phyloP scores from a whole-genome alignment of 345 rosid species.

The Citrus sinensis region DVS_A1.0 CM039162.1:14510001-14510500 shows the following conservation, averaged over 20 bases:
- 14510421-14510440: too few species aligned
- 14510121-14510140: not conserved
- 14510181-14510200: not conserved
- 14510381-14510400: not conserved
- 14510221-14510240: not conserved
- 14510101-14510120: not conserved
- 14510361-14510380: not conserved
- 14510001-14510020: not conserved
- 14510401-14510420: not conserved
- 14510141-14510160: not conserved
- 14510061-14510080: not conserved
- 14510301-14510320: not conserved
- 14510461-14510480: not conserved
- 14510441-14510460: too few species aligned
- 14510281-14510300: not conserved
- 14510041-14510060: conserved; percentile 19
- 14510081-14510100: conserved; percentile 1
- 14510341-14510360: not conserved
- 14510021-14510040: not conserved
- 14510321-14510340: not conserved
- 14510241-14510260: not conserved
- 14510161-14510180: not conserved
- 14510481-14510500: not conserved
- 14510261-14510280: not conserved
- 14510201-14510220: not conserved